Conservation (phyloP, 176 grass and related monocot species). For the Avena sativa region DNA sequence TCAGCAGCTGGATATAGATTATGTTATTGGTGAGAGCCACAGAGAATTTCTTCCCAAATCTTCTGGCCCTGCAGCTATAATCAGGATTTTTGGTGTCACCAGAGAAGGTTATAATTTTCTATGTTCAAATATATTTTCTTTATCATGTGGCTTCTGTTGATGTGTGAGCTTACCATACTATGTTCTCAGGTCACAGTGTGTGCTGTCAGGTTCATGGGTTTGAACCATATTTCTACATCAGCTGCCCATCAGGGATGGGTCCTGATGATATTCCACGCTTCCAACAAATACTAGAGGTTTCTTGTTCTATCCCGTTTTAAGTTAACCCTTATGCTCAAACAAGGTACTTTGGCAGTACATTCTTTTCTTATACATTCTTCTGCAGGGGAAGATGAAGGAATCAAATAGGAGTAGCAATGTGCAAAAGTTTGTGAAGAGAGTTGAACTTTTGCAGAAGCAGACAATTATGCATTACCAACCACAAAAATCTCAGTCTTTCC, state of each 20-base stretch:
- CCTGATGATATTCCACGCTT: conserved; percentile 93
- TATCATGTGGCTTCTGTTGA: conserved; percentile 24
- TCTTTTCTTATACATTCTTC: conserved; percentile 47
- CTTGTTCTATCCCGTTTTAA: conserved; percentile 17
- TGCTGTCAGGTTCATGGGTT: conserved; percentile 98
- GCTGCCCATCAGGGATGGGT: conserved; percentile 78
- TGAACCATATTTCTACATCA: conserved; percentile 95
- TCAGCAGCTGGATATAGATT: conserved; percentile 98
- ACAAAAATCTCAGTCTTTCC: conserved; percentile 75
- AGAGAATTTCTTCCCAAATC: conserved; percentile 78
- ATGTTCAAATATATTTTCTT: background rate
- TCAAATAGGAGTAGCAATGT: conserved; percentile 97
- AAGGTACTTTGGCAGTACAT: conserved; percentile 10
- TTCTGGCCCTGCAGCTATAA: conserved; percentile 87
- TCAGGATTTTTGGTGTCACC: conserved; percentile 94
- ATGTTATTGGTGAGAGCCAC: conserved; percentile 86
- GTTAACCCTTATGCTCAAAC: conserved; percentile 4
- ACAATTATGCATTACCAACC: conserved; percentile 98
- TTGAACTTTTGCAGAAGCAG: conserved; percentile 92
- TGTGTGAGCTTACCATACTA: conserved; percentile 33
- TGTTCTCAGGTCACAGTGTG: conserved; percentile 77
- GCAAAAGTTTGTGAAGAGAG: conserved; percentile 81
- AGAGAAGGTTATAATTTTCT: conserved; percentile 73
- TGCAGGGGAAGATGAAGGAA: conserved; percentile 89
- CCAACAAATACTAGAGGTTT: conserved; percentile 86